These are phyloP conservation scores for Plasmodium berghei DNA, from an alignment of 169 alveolate species.

Conservation along the genomic window DNA sequence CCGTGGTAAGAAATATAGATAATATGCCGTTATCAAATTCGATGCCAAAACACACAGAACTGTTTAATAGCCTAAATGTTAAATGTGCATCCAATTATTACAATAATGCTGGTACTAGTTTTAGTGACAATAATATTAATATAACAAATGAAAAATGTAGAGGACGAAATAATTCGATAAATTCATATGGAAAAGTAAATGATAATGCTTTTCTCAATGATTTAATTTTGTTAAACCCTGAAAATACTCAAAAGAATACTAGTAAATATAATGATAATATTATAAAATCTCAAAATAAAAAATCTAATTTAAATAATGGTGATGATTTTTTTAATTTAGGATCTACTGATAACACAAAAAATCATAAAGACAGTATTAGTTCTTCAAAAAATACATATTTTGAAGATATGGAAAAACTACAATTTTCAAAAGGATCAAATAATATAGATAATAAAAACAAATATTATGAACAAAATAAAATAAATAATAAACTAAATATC, in stretches of 20 bases:
- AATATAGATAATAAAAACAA: constrained; percentile 22
- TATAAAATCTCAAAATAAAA: too few relatives aligned
- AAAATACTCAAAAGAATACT: background rate
- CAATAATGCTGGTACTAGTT: too few relatives aligned
- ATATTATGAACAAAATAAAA: constrained; percentile 1
- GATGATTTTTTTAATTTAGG: background rate
- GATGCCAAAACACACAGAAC: background rate
- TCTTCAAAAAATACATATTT: background rate
- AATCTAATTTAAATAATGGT: background rate
- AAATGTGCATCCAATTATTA: background rate
- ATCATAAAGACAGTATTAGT: background rate
- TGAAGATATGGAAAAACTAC: background rate
- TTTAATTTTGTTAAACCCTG: too few relatives aligned
- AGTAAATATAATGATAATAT: background rate
- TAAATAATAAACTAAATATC: background rate
- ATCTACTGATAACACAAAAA: background rate
- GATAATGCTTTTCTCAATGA: too few relatives aligned
- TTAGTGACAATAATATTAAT: too few relatives aligned
- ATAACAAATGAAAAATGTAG: too few relatives aligned
- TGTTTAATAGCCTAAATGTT: constrained; percentile 52
- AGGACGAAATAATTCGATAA: too few relatives aligned
- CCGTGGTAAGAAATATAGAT: background rate
- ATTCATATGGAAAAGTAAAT: too few relatives aligned
- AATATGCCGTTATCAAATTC: background rate
- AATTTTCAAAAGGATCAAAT: background rate